Conservation (phyloP, 2,329 filamentous ascomycete species). For the Penicillium sp. region DNA sequence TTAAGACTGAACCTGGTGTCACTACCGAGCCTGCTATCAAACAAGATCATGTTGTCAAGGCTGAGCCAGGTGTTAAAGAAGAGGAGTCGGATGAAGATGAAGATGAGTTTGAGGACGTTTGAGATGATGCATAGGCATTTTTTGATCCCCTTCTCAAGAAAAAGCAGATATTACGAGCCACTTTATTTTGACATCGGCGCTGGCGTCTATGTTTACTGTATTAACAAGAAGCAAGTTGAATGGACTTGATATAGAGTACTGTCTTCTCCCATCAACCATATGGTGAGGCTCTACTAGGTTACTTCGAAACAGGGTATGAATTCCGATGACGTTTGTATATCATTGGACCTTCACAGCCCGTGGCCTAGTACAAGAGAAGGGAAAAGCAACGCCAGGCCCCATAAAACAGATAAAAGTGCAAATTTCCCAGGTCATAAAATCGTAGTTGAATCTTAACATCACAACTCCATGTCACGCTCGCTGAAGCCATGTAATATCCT, state of each 20-base stretch:
- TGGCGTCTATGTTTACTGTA: slow-evolving; percentile 3
- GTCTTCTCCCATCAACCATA: neutral
- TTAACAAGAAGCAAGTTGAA: neutral
- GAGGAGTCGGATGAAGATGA: slow-evolving; percentile 46
- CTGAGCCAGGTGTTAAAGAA: slow-evolving; percentile 26
- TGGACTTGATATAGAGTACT: neutral
- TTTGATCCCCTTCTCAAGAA: neutral
- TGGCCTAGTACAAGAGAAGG: neutral
- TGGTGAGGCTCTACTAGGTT: neutral
- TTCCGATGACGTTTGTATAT: neutral
- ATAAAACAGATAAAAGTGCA: neutral
- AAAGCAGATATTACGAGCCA: neutral
- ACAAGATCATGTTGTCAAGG: slow-evolving; percentile 11
- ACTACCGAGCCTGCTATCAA: slow-evolving; percentile 11
- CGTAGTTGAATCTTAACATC: slow-evolving; percentile 8
- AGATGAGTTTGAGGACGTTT: slow-evolving; percentile 47
- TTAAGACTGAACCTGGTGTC: slow-evolving; percentile 29
- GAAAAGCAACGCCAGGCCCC: slow-evolving; percentile 2
- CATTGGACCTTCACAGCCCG: neutral
- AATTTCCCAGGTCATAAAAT: slow-evolving; percentile 14
- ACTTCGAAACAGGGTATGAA: neutral
- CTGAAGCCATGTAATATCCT: slow-evolving; percentile 9
- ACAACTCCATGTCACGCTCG: slow-evolving; percentile 8
- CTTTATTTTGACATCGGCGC: neutral
- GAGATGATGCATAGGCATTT: neutral